phyloP scores from a whole-genome alignment of 2,329 filamentous ascomycete species.

The Dactylonectria macrodidyma region DNA sequence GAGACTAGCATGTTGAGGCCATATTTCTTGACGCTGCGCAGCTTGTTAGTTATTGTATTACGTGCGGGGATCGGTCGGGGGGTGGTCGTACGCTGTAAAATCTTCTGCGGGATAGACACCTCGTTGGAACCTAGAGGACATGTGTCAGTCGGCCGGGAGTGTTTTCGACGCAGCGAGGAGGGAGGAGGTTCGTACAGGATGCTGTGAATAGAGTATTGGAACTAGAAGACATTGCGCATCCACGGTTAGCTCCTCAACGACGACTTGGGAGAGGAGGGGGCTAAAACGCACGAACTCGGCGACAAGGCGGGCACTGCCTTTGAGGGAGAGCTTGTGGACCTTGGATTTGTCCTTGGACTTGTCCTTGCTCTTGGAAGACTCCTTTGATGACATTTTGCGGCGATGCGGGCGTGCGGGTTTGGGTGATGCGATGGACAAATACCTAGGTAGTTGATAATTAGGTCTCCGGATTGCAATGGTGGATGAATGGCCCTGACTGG shows the following conservation, averaged over 20 bases:
- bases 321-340: constrained; percentile 93
- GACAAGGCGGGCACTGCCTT: constrained; percentile 87
- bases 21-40: constrained; percentile 89
- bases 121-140: constrained; percentile 80
- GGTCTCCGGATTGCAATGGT: background rate
- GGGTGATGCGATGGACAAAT: constrained; percentile 1
- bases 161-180: background rate
- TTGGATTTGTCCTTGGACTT: constrained; percentile 82
- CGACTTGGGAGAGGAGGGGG: constrained; percentile 58
- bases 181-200: constrained; percentile 77
- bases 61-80: background rate
- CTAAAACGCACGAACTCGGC: constrained; percentile 88
- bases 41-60: constrained; percentile 15
- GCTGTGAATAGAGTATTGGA: constrained; percentile 98
- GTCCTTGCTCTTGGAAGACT: constrained; percentile 45
- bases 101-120: constrained; percentile 93
- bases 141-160: constrained; percentile 11
- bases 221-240: constrained; percentile 63
- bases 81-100: constrained; percentile 82
- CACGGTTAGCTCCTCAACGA: background rate
- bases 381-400: constrained; percentile 51
- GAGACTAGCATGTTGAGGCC: constrained; percentile 98
- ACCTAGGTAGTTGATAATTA: background rate
- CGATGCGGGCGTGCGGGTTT: background rate
- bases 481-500: background rate